Conservation (phyloP, 192 early-diverging fungal genomes). For the Linnemannia schmuckeri region DNA sequence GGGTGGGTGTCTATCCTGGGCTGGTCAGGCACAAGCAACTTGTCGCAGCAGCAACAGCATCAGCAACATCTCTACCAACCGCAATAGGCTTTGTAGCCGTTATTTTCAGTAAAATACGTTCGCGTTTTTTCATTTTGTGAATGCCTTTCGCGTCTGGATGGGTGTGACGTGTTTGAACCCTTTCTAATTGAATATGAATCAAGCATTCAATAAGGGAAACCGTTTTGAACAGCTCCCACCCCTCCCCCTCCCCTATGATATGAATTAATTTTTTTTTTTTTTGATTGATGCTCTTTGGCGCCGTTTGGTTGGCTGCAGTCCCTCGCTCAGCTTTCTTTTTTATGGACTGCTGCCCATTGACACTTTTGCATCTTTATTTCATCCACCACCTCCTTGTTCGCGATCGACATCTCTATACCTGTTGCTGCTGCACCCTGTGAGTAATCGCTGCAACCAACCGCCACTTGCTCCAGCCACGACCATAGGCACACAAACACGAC, state of each 20-base stretch:
- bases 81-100: background rate
- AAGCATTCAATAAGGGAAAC: background rate
- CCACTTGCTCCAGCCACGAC: background rate
- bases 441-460: background rate
- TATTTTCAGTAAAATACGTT: no score
- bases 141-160: no score
- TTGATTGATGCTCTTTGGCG: background rate
- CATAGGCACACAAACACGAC: background rate
- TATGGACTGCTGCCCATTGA: background rate
- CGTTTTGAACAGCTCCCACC: background rate
- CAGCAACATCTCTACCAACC: constrained; percentile 4
- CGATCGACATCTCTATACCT: background rate
- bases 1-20: constrained; percentile 54
- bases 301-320: background rate
- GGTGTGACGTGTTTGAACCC: background rate
- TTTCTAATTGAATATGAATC: background rate
- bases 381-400: background rate
- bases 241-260: background rate
- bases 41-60: constrained; percentile 1
- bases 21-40: constrained; percentile 31
- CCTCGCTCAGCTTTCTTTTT: background rate
- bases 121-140: no score
- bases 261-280: no score
- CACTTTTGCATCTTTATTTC: background rate
- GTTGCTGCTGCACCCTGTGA: background rate